Conservation (phyloP, 176 grass and related monocot genomes). For the Lolium multiflorum region DNA sequence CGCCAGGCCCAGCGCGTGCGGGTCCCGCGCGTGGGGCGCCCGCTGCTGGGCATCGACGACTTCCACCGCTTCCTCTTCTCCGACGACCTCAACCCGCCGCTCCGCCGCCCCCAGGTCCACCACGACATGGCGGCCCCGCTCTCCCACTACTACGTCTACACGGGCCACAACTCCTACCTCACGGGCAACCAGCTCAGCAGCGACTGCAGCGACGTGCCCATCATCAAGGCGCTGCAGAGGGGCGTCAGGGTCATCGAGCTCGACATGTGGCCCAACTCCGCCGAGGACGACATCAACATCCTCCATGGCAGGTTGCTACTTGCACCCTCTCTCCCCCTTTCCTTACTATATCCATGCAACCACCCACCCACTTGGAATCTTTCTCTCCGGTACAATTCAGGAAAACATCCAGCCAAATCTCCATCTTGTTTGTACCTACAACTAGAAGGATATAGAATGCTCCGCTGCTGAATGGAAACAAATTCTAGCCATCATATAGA, state of each 20-base stretch:
- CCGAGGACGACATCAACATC: slow-evolving; percentile 81
- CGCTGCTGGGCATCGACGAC: slow-evolving; percentile 67
- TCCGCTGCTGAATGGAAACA: neutral
- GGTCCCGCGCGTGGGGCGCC: slow-evolving; percentile 43
- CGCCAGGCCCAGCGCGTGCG: slow-evolving; percentile 41
- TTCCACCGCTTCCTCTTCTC: slow-evolving; percentile 94
- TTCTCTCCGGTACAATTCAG: neutral
- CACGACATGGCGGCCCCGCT: slow-evolving; percentile 84
- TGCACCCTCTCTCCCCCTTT: neutral
- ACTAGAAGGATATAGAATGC: neutral
- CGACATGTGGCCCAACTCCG: slow-evolving; percentile 93
- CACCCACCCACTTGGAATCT: neutral
- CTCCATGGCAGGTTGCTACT: slow-evolving; percentile 68
- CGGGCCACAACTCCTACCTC: slow-evolving; percentile 98
- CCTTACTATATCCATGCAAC: neutral
- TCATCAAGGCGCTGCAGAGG: slow-evolving; percentile 82
- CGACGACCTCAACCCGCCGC: slow-evolving; percentile 74
- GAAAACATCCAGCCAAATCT: neutral
- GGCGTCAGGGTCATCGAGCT: slow-evolving; percentile 96
- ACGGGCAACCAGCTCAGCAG: slow-evolving; percentile 98
- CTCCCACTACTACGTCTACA: slow-evolving; percentile 96
- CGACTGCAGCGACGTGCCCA: slow-evolving; percentile 90
- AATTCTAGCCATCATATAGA: neutral
- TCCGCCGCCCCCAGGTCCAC: slow-evolving; percentile 49
- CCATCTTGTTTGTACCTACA: neutral